Base-by-base conservation (phyloP, 371 early-diverging fungal genomes). In the Basidiobolus heterosporus region DNA sequence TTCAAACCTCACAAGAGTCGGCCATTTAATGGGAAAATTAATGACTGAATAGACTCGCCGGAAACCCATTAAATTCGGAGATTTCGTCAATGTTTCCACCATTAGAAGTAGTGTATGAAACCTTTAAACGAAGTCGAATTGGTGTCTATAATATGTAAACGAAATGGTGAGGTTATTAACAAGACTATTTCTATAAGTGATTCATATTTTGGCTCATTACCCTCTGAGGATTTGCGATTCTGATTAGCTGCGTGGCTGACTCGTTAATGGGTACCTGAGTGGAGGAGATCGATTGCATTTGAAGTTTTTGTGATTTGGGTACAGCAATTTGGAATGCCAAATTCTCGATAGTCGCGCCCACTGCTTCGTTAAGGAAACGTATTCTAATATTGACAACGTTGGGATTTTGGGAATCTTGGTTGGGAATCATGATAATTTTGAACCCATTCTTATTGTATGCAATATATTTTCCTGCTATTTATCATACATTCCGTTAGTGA, bases 261-360 rank as follows among this genome's bases (percentile, higher is more conserved):
- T 59, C 56, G 9, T 77, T 78, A 8, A 69, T 65, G 16, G 67
- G 56, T 37, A 89, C 61, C 7, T 56, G 60, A 47, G 64, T 80
- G 13, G 70, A 70, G 16, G 75, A 75, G 0, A 90, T 81, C 22
- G 88, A 76, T 40, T 76, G 74, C 74, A 93, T 80, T 51, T 82
- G 82, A 49, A 93, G 68, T 56, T 75, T 79, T 47, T 88, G 78
- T 44, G 75, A 74, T 30, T 86, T 88, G 21, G 90, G 91, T 14
- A 95, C 92, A 1, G 96, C 96, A 8, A 88, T 91, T 63, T 87
- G 82, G 61, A 95, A 85, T 41, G 70, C 67, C n/a, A 92, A 49
- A 14, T 73, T 66, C 15, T 65, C 61, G 22, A 92, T 62, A 4
- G 63, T 47, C 1, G 66, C 69, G 22, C 64, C 60, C 41, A 52